Conservation (phyloP, 768 basidiomycete genomes). For the Tubosaeta sp. region DNA sequence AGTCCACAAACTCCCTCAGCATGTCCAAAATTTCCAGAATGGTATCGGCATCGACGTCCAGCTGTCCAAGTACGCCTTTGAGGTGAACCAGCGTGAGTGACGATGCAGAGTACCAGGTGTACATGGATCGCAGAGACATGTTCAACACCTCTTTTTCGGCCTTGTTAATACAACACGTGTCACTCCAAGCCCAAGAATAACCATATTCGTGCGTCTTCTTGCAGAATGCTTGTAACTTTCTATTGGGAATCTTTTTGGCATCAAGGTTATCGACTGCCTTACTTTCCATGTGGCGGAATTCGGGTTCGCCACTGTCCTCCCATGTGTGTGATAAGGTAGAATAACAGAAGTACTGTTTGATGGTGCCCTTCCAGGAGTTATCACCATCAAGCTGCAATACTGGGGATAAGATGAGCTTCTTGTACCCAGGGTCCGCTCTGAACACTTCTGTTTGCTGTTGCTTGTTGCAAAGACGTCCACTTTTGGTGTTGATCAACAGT, state of each 20-base stretch:
- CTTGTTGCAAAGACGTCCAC: slow-evolving; percentile 12
- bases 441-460: slow-evolving; percentile 7
- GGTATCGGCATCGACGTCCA: neutral
- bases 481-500: slow-evolving; percentile 13
- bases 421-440: slow-evolving; percentile 11
- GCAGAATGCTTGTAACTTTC: slow-evolving; percentile 15
- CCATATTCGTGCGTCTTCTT: slow-evolving; percentile 1
- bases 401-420: slow-evolving; percentile 8
- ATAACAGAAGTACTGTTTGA: slow-evolving; percentile 14
- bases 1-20: slow-evolving; percentile 3
- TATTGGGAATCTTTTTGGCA: neutral
- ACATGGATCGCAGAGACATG: slow-evolving; percentile 24
- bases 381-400: neutral
- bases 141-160: slow-evolving; percentile 9
- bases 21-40: slow-evolving; percentile 1
- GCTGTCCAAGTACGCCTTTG: slow-evolving; percentile 4
- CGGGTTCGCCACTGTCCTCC: slow-evolving; percentile 11
- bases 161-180: slow-evolving; percentile 16
- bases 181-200: slow-evolving; percentile 13
- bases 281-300: neutral
- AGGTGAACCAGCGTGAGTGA: slow-evolving; percentile 25
- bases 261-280: slow-evolving; percentile 4
- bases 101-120: slow-evolving; percentile 21
- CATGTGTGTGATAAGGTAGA: slow-evolving; percentile 19
- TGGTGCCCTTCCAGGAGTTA: neutral